phyloP scores from a whole-genome alignment of 2,329 filamentous ascomycete species.

The Verticillium alfalfae region DNA sequence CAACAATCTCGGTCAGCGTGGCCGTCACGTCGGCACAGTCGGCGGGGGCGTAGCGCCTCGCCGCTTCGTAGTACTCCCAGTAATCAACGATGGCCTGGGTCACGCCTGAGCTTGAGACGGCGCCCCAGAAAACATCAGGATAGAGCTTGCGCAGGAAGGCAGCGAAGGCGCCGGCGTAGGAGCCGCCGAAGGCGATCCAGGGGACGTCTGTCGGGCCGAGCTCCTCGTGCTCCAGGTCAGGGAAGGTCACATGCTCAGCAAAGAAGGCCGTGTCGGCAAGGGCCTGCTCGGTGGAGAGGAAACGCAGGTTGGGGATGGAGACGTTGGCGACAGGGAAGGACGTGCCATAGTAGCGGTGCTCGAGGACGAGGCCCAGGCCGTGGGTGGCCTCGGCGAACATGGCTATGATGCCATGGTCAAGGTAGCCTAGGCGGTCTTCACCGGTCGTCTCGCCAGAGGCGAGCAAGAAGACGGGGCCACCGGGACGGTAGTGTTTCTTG shows the following conservation, averaged over 20 bases:
- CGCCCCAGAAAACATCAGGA: slow-evolving; percentile 71
- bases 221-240: slow-evolving; percentile 61
- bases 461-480: slow-evolving; percentile 77
- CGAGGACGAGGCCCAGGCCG: slow-evolving; percentile 73
- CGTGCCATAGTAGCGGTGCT: slow-evolving; percentile 82
- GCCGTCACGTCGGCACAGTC: slow-evolving; percentile 62
- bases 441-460: slow-evolving; percentile 66
- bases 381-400: slow-evolving; percentile 65
- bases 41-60: slow-evolving; percentile 41
- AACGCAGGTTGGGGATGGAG: slow-evolving; percentile 64
- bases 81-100: slow-evolving; percentile 73
- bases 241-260: slow-evolving; percentile 64
- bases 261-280: slow-evolving; percentile 80
- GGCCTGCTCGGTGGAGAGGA: slow-evolving; percentile 78
- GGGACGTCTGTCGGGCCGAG: slow-evolving; percentile 60
- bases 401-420: slow-evolving; percentile 73
- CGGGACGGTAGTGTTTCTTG: slow-evolving; percentile 65
- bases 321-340: slow-evolving; percentile 66
- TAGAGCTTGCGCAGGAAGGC: slow-evolving; percentile 73
- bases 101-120: slow-evolving; percentile 76
- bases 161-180: slow-evolving; percentile 75
- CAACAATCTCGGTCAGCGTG: slow-evolving; percentile 44
- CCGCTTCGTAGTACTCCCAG: slow-evolving; percentile 56
- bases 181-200: slow-evolving; percentile 78
- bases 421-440: slow-evolving; percentile 59